These are phyloP conservation scores for Hypoxylon lienhwacheense DNA, from an alignment of 495 filamentous ascomycete species.

Conservation along the genomic window DNA sequence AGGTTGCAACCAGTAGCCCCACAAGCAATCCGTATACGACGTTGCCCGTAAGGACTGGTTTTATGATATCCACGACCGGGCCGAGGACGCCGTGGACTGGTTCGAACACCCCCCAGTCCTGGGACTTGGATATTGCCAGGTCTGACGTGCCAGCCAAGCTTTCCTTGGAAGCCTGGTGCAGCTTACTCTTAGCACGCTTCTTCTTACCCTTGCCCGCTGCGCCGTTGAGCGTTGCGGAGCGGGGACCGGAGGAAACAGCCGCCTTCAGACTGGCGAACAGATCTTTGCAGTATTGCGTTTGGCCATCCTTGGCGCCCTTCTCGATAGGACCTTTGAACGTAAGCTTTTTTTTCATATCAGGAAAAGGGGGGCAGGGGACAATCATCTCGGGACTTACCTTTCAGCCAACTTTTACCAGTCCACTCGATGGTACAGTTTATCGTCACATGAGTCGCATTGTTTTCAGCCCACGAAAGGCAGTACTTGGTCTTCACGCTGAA, in stretches of 20 bases:
- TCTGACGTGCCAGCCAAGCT: conserved; percentile 50
- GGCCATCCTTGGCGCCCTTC: conserved; percentile 90
- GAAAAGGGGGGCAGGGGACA: too few relatives aligned
- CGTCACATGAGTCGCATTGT: conserved; percentile 78
- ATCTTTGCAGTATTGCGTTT: conserved; percentile 76
- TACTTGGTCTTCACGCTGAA: conserved; percentile 93
- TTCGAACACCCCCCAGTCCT: conserved; percentile 80
- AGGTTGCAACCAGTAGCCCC: conserved; percentile 58
- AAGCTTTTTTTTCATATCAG: conserved; percentile 14
- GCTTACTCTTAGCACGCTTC: conserved; percentile 61
- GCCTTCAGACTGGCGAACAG: conserved; percentile 71
- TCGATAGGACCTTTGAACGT: conserved; percentile 77
- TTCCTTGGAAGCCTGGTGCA: conserved; percentile 43
- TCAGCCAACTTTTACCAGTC: conserved; percentile 97
- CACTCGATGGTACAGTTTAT: conserved; percentile 91
- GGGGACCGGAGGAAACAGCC: conserved; percentile 67
- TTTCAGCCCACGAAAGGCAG: conserved; percentile 87
- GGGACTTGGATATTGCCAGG: conserved; percentile 46
- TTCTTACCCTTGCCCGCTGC: conserved; percentile 53
- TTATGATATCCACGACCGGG: conserved; percentile 69
- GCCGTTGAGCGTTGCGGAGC: conserved; percentile 47
- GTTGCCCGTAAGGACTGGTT: conserved; percentile 70
- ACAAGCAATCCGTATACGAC: conserved; percentile 63
- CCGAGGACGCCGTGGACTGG: conserved; percentile 69
- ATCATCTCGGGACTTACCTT: conserved; percentile 65